Base-by-base conservation (phyloP, 1,139 yeast genomes). In the Lodderomyces parapsilosis region DNA sequence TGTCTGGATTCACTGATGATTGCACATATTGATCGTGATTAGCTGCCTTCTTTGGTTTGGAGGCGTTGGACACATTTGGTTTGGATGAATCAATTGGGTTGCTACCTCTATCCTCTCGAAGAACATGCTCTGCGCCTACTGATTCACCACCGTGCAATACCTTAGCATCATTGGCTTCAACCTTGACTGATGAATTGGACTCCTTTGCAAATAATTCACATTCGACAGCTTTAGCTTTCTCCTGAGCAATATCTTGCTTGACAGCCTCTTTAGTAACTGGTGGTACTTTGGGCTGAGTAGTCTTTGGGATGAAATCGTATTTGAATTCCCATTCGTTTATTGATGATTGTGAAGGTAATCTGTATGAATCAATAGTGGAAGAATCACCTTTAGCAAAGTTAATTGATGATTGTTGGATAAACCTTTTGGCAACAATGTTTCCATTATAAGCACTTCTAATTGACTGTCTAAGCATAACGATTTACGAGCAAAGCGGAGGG, bases 231-330 rank as follows among this genome's bases (percentile, higher is more conserved):
- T 67, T 67, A 44, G 63, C 68, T 51, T 64, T 66, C 42, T 66
- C 71, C 17, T 66, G 68, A 31, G 78, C 78, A 51, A 71, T 67
- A 50, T 73, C 78, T 47, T 70, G 78, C 48, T 70, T 63, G 33
- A 77, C 73, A 1, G 82, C 82, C 49, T 76, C 76, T 19, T 68
- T 63, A 41, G 77, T 71, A 43, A 77, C 62, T 4, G 82, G 78
- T 7, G 83, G 82, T 19, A 77, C 70, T 56, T 76, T 74, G 17
- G 80, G 76, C 42, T 71, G 71, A 9, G 66, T 43, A 13, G 64
- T 65, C 50, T 68, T 70, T 19, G 78, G 78, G 43, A 71, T 65
- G 49, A 68, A 73, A 55, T 73, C 78, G 54, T 78, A 77, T 54
- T 74, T 76, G 62, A 76, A 78, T 52, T 70, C 78, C 71, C 74